Percentiles rank a stretch among this genome's conserved stretches.
Evolutionary conservation across 352 stramenopile species (phyloP).

Genomic region (Phytophthora pluvialis): DNA sequence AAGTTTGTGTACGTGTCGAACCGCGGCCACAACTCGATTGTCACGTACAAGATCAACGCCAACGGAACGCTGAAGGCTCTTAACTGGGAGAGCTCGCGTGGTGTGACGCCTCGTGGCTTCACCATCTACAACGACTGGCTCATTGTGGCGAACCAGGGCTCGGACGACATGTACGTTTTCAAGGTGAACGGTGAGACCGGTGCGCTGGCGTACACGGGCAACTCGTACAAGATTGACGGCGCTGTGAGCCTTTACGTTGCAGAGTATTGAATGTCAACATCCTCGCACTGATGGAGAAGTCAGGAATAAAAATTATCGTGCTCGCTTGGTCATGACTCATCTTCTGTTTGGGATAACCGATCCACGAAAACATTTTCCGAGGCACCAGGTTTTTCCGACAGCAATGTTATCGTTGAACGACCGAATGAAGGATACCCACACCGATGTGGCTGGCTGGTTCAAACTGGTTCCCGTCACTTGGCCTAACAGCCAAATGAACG

Average conservation of each 20-base stretch:
- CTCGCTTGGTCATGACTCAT: too few species aligned
- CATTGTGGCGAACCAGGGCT: slow-evolving; percentile 65
- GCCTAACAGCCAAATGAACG: too few species aligned
- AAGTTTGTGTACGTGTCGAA: slow-evolving; percentile 71
- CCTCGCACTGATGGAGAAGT: neutral
- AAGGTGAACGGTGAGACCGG: slow-evolving; percentile 43
- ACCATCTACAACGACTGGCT: slow-evolving; percentile 50
- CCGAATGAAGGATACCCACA: too few species aligned
- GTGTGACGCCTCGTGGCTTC: slow-evolving; percentile 51
- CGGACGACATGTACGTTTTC: slow-evolving; percentile 62
- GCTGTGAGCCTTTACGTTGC: slow-evolving; percentile 43
- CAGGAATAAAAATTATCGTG: too few species aligned
- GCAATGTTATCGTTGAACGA: too few species aligned
- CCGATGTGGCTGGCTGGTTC: too few species aligned
- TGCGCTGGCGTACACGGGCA: slow-evolving; percentile 43
- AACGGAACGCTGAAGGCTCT: slow-evolving; percentile 42
- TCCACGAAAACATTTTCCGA: too few species aligned
- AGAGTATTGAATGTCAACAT: slow-evolving; percentile 24
- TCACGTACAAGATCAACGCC: slow-evolving; percentile 48
- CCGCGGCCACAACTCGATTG: slow-evolving; percentile 67
- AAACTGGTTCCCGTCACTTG: too few species aligned
- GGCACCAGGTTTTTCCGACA: too few species aligned
- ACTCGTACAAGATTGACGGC: slow-evolving; percentile 43
- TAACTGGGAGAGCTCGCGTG: slow-evolving; percentile 46
- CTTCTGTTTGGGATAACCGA: too few species aligned